A percentile compares a stretch with the other conserved stretches of the same genome.
phyloP scores from a whole-genome alignment of 371 early-diverging fungal genomes.

The Parasitella parasitica region DNA sequence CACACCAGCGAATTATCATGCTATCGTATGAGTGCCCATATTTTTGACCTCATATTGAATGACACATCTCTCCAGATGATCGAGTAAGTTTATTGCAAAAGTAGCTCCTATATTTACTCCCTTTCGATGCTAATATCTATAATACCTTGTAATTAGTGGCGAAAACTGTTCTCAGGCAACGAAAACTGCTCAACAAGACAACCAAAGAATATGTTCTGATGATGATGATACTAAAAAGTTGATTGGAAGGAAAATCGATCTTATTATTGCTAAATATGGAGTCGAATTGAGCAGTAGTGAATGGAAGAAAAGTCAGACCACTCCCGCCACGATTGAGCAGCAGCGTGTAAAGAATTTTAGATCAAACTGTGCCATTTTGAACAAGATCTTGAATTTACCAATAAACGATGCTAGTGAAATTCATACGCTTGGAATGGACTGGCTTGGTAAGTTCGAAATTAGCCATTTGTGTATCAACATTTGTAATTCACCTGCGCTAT shows the following conservation, averaged over 20 bases:
- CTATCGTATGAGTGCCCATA: not conserved
- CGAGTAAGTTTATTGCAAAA: not conserved
- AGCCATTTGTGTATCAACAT: not conserved
- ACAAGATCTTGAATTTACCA: not conserved
- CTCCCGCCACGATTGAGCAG: not conserved
- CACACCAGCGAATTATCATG: not conserved
- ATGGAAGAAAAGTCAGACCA: not conserved
- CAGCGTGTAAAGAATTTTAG: not conserved
- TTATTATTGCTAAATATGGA: not conserved
- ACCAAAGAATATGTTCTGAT: not conserved
- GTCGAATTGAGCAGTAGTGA: not conserved
- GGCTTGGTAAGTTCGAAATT: not conserved
- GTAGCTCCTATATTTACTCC: not conserved
- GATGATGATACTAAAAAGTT: not conserved
- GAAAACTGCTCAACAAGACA: not conserved
- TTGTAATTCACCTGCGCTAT: not conserved
- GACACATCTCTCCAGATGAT: not conserved
- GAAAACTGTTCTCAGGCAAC: slow-evolving; percentile 5
- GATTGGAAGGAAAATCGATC: not conserved
- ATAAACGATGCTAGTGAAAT: not conserved
- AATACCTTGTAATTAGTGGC: not conserved
- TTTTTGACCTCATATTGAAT: not conserved
- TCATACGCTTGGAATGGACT: not conserved
- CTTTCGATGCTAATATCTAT: not conserved
- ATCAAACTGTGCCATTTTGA: not conserved